These are phyloP conservation scores for Meyerozyma elateridarum DNA, from an alignment of 1,139 yeast species.

Conservation along the genomic window DNA sequence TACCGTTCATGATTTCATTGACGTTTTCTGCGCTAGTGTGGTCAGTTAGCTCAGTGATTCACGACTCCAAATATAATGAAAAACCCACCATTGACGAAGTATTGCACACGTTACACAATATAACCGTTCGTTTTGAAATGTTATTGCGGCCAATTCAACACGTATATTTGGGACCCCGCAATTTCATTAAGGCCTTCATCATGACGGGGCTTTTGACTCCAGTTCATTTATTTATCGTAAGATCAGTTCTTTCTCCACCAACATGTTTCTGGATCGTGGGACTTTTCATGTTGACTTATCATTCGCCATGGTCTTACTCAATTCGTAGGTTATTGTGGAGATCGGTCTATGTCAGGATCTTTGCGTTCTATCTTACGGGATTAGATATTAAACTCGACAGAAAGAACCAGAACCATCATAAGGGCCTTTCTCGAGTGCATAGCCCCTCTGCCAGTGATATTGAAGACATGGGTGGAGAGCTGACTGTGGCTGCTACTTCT, in stretches of 20 bases:
- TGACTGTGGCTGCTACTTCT: slow-evolving; percentile 10
- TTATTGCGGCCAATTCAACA: slow-evolving; percentile 38
- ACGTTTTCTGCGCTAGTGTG: slow-evolving; percentile 40
- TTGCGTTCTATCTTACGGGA: slow-evolving; percentile 44
- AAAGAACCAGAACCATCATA: slow-evolving; percentile 14
- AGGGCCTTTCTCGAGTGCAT: slow-evolving; percentile 18
- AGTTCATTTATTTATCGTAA: slow-evolving; percentile 36
- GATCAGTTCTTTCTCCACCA: slow-evolving; percentile 32
- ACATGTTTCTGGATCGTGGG: slow-evolving; percentile 35
- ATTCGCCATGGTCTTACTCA: slow-evolving; percentile 51
- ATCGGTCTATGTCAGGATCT: slow-evolving; percentile 40
- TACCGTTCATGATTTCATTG: slow-evolving; percentile 37
- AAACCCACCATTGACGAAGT: slow-evolving; percentile 58
- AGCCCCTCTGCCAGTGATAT: slow-evolving; percentile 23
- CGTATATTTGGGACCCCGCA: slow-evolving; percentile 21
- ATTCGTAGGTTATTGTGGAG: slow-evolving; percentile 52
- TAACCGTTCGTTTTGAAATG: slow-evolving; percentile 43
- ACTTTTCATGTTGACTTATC: slow-evolving; percentile 41
- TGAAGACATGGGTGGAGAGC: slow-evolving; percentile 19
- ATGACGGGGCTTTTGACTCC: slow-evolving; percentile 42
- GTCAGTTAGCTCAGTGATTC: slow-evolving; percentile 40
- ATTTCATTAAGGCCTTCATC: slow-evolving; percentile 28
- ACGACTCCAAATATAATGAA: slow-evolving; percentile 40
- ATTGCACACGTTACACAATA: slow-evolving; percentile 45
- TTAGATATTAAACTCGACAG: slow-evolving; percentile 28